phyloP scores from a whole-genome alignment of 345 rosid species.

The Brassica nigra region DNA sequence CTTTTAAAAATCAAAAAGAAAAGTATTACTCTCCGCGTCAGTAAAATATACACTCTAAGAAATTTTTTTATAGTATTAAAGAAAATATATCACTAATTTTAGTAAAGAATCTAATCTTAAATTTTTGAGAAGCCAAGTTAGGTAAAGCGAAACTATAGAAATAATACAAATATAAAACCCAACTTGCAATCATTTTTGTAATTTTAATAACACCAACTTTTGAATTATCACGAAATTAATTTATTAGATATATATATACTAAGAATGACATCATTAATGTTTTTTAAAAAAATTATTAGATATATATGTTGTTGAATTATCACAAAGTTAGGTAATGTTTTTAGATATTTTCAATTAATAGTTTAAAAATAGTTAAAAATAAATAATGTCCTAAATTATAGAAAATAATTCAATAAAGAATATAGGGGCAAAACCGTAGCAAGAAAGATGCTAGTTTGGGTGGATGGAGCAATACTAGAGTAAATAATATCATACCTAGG shows the following conservation, averaged over 20 bases:
- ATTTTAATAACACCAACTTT: background rate
- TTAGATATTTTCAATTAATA: background rate
- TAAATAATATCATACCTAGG: constrained; percentile 53
- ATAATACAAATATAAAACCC: background rate
- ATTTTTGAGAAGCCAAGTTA: background rate
- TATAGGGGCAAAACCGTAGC: background rate
- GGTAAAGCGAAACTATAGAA: background rate
- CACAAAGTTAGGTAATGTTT: background rate
- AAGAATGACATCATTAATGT: background rate
- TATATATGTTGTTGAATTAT: background rate
- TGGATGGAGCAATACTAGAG: constrained; percentile 1
- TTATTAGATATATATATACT: background rate
- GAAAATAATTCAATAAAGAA: constrained; percentile 2
- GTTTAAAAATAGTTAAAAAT: too few species aligned
- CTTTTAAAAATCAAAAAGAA: background rate
- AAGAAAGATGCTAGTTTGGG: background rate
- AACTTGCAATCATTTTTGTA: background rate
- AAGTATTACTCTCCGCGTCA: background rate
- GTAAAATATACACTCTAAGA: background rate
- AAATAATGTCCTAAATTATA: background rate
- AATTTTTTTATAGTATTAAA: background rate
- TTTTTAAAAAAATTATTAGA: background rate
- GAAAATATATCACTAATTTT: background rate
- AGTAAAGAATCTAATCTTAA: background rate
- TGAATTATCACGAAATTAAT: background rate